phyloP scores from a whole-genome alignment of 805 yeast genomes.

The Saccharomycopsis fibuligera region DNA sequence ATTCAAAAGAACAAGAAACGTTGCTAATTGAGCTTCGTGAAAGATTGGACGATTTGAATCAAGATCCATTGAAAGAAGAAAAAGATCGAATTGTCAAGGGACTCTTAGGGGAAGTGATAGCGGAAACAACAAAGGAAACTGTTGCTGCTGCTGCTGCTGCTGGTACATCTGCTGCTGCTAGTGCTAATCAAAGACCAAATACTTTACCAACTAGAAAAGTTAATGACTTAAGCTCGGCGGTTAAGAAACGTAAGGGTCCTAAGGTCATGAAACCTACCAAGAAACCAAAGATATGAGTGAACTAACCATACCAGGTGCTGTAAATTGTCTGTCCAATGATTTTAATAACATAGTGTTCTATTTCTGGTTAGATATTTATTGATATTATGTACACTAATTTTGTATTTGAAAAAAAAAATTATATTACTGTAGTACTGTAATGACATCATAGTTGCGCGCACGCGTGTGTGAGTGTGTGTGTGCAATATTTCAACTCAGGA shows the following conservation, averaged over 20 bases:
- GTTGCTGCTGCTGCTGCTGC: conserved; percentile 20
- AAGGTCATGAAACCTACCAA: conserved; percentile 15
- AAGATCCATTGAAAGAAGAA: conserved; percentile 45
- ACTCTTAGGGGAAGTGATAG: conserved; percentile 42
- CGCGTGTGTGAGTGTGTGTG: no score
- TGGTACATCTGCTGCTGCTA: conserved; percentile 21
- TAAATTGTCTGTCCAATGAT: no score
- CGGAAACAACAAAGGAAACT: conserved; percentile 22
- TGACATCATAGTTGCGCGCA: no score
- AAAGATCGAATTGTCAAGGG: conserved; percentile 51
- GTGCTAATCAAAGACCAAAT: background rate
- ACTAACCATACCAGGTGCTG: no score
- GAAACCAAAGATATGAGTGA: conserved; percentile 9
- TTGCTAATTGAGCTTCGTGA: conserved; percentile 50
- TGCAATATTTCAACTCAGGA: no score
- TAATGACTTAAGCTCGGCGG: conserved; percentile 58
- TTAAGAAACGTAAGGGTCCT: conserved; percentile 38
- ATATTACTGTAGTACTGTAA: no score
- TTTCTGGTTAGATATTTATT: no score
- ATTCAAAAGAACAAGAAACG: conserved; percentile 32
- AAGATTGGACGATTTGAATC: conserved; percentile 48
- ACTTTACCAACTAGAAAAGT: conserved; percentile 28
- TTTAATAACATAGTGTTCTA: no score
- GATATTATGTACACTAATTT: no score
- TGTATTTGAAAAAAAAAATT: no score